These are phyloP conservation scores for Wallacemonas sp. DNA, from an alignment of 208 protist species.

Conservation along the genomic window DNA sequence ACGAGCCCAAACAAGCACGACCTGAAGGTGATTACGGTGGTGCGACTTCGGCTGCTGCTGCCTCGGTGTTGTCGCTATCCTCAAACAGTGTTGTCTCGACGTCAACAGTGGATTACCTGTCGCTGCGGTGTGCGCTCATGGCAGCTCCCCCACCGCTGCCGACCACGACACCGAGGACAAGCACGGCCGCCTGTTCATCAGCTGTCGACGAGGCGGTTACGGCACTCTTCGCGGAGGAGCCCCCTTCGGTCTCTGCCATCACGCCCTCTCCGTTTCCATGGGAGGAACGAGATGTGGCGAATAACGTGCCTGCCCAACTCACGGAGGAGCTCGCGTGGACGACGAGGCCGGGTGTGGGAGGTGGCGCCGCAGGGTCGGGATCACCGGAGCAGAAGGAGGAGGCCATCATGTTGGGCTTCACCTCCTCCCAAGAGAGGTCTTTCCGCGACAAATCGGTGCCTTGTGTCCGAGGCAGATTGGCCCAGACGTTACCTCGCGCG, in stretches of 20 bases:
- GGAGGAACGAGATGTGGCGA: background rate
- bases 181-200: too few relatives aligned
- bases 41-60: background rate
- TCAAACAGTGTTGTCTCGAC: background rate
- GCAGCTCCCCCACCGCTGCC: background rate
- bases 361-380: too few relatives aligned
- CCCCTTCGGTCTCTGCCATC: background rate
- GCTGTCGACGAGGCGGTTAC: background rate
- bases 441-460: background rate
- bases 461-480: too few relatives aligned
- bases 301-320: background rate
- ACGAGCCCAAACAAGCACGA: too few relatives aligned
- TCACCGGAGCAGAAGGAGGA: too few relatives aligned
- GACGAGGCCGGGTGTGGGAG: too few relatives aligned
- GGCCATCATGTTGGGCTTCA: too few relatives aligned
- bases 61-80: background rate
- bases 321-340: too few relatives aligned
- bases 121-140: background rate
- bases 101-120: conserved; percentile 3
- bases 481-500: too few relatives aligned
- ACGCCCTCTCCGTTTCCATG: background rate
- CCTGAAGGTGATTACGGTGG: background rate
- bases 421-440: too few relatives aligned
- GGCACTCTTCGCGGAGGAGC: background rate
- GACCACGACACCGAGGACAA: background rate